Conservation (phyloP, 352 stramenopile species). For the Phytophthora sp. region DNA sequence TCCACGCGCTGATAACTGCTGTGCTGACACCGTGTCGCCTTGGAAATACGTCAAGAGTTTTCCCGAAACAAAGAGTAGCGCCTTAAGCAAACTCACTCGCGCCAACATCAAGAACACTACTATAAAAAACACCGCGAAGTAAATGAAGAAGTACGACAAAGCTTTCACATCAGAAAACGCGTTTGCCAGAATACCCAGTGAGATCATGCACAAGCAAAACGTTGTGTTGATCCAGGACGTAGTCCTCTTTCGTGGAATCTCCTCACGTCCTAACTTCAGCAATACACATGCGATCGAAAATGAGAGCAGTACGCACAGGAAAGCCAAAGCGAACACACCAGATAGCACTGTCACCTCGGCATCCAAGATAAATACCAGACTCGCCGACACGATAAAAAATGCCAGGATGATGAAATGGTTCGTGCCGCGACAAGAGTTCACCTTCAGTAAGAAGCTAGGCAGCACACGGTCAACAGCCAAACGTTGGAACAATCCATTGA, state of each 20-base stretch:
- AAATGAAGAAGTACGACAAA: constrained; percentile 61
- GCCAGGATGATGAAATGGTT: constrained; percentile 85
- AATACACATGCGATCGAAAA: constrained; percentile 85
- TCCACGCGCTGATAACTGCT: constrained; percentile 35
- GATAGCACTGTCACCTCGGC: constrained; percentile 80
- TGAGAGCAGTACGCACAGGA: constrained; percentile 84
- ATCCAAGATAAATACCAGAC: constrained; percentile 78
- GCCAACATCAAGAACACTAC: constrained; percentile 72
- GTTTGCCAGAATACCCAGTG: constrained; percentile 59
- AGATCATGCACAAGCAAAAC: constrained; percentile 59
- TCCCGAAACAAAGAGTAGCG: constrained; percentile 52
- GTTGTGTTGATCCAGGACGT: constrained; percentile 69
- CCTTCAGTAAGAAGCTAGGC: constrained; percentile 56
- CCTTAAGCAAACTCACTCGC: constrained; percentile 61
- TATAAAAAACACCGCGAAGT: constrained; percentile 56
- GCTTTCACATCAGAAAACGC: constrained; percentile 49
- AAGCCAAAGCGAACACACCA: constrained; percentile 90
- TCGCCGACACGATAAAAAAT: constrained; percentile 76
- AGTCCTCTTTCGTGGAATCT: constrained; percentile 71
- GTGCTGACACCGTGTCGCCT: constrained; percentile 2
- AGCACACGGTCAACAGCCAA: constrained; percentile 84
- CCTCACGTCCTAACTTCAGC: constrained; percentile 83
- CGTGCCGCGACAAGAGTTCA: constrained; percentile 75
- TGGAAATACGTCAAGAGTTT: constrained; percentile 37
- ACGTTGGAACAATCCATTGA: constrained; percentile 76